Evolutionary conservation across 1,284 basidiomycete species (phyloP), one percentile per base, ranked within the genome.

Genomic region (Trichosporon sp.): DNA sequence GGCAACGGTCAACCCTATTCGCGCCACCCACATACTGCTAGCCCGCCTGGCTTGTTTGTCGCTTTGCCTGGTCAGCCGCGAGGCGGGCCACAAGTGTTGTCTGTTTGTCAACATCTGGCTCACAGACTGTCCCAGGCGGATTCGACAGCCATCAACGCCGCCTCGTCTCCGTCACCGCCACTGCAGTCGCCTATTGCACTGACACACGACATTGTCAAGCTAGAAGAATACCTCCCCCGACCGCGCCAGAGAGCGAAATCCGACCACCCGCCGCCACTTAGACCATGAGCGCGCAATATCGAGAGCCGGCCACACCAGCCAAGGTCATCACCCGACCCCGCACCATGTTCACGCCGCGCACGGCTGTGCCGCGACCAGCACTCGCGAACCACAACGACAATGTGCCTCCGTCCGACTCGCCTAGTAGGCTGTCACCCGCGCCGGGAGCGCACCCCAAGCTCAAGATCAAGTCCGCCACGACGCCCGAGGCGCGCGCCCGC

Each of bases 391-490:
- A 70, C 61, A 71, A 72, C 61, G 73, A 70, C 71, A 71, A 69
- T 61, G 26, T 74, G 19, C 69, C 67, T 69, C 37, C 37, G 12
- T 51, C 63, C 48, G 71, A 68, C 21, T 68, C 69, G 26, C 56
- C 75, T 74, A 63, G 37, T 43, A 51, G 38, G 69, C 70, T 71
- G 10, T 63, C 68, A 12, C 69, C 70, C 11, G 38, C 64, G 5
- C 66, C 61, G 4, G 66, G 64, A 35, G 43, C 70, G 0, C 51
- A 54, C 8, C 61, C 67, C 3, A 80, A 78, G 66, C 69, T 83
- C 51, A 82, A 82, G 66, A 78, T 83, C 69, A 80, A 81, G 72
- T 73, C 73, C 7, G 71, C 77, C 1, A 82, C 78, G 16, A 84
- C 81, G 0, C 80, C 81, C 16, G 83, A 84, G 73, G 81, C 83